Conservation (phyloP, 257 asterid species). For the Jacaranda copaia region DNA sequence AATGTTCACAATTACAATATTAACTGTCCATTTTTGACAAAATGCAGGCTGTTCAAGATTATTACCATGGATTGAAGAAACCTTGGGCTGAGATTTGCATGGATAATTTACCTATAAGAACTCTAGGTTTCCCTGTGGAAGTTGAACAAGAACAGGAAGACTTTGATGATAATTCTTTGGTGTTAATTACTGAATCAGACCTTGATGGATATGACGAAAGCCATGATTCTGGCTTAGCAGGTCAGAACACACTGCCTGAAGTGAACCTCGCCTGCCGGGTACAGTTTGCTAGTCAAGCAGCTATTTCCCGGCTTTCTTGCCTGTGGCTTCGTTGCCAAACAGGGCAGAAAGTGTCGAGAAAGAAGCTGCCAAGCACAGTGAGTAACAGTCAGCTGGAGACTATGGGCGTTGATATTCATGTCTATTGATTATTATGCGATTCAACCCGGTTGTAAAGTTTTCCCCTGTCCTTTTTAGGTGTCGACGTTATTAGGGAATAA, state of each 20-base stretch:
- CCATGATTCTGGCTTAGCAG: constrained; percentile 34
- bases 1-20: not conserved
- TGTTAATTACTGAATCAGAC: constrained; percentile 76
- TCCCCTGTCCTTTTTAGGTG: constrained; percentile 26
- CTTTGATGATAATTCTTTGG: constrained; percentile 75
- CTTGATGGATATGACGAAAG: constrained; percentile 85
- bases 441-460: not conserved
- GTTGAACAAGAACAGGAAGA: constrained; percentile 45
- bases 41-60: constrained; percentile 81
- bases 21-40: not conserved
- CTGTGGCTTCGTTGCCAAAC: constrained; percentile 70
- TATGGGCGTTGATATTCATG: constrained; percentile 69
- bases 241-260: constrained; percentile 43
- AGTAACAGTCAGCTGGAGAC: constrained; percentile 41
- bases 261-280: constrained; percentile 64
- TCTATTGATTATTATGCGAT: constrained; percentile 47
- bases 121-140: constrained; percentile 36
- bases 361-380: constrained; percentile 49
- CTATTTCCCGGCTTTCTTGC: constrained; percentile 71
- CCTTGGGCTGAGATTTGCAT: constrained; percentile 23
- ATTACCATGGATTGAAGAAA: constrained; percentile 55
- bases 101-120: constrained; percentile 26
- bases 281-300: constrained; percentile 80
- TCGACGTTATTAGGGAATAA: constrained; percentile 33
- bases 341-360: constrained; percentile 52